A percentile compares a stretch with the other conserved stretches of the same genome.
Conservation (phyloP, 2,329 filamentous ascomycete species). For the Cladosporium colombiae region DNA sequence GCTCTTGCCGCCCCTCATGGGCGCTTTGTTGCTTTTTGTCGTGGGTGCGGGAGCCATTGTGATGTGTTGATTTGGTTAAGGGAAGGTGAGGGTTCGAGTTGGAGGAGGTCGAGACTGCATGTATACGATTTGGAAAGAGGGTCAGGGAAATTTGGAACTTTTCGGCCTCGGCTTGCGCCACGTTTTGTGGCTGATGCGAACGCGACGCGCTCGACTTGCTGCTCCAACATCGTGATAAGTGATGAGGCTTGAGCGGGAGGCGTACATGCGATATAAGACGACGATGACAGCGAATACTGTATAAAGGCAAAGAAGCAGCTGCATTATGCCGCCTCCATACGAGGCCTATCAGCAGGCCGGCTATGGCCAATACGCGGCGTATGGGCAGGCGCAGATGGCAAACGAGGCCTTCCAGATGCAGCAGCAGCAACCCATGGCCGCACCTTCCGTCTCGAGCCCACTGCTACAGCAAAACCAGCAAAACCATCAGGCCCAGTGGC, state of each 20-base stretch:
- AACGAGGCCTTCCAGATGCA: not conserved
- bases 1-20: slow-evolving; percentile 13
- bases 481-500: slow-evolving; percentile 1
- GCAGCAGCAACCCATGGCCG: slow-evolving; percentile 13
- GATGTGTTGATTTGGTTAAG: not conserved
- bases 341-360: slow-evolving; percentile 13
- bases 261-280: not conserved
- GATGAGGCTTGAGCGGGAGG: not conserved
- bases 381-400: slow-evolving; percentile 6
- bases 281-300: not conserved
- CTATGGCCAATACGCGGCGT: slow-evolving; percentile 4
- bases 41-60: slow-evolving; percentile 19
- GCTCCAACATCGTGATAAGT: slow-evolving; percentile 8
- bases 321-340: slow-evolving; percentile 11
- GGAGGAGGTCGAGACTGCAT: slow-evolving; percentile 3
- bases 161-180: slow-evolving; percentile 19
- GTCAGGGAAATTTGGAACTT: slow-evolving; percentile 20
- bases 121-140: not conserved
- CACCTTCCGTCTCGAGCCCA: slow-evolving; percentile 12
- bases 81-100: not conserved
- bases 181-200: slow-evolving; percentile 13
- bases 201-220: not conserved
- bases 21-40: slow-evolving; percentile 19
- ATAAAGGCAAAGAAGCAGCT: not conserved
- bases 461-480: slow-evolving; percentile 9